These are phyloP conservation scores for Phytophthora syringae DNA, from an alignment of 352 stramenopile genomes.

Conservation along the genomic window DNA sequence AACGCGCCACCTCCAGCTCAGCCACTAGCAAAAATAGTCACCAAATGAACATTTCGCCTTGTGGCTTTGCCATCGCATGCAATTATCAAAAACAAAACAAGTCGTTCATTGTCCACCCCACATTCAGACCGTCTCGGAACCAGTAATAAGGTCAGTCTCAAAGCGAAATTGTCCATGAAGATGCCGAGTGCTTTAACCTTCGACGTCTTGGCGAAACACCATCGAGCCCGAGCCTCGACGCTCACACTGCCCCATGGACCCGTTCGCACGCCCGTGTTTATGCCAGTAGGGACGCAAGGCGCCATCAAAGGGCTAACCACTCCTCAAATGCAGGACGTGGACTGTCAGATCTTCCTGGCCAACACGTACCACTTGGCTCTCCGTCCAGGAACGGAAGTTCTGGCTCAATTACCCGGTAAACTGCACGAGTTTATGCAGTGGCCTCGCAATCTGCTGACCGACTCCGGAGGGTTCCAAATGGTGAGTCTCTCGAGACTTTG, in stretches of 20 bases:
- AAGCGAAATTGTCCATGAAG: no score
- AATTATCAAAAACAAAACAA: constrained; percentile 23
- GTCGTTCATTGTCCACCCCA: constrained; percentile 1
- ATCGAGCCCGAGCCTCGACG: constrained; percentile 73
- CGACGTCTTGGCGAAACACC: constrained; percentile 49
- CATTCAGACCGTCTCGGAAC: neutral
- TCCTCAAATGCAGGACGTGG: constrained; percentile 75
- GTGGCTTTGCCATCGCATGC: constrained; percentile 1
- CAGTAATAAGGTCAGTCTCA: constrained; percentile 12
- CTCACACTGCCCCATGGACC: constrained; percentile 86
- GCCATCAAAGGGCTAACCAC: constrained; percentile 95
- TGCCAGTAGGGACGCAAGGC: constrained; percentile 97
- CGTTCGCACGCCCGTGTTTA: constrained; percentile 95
- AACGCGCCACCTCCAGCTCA: neutral
- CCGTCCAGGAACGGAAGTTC: constrained; percentile 90
- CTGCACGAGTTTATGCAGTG: constrained; percentile 98
- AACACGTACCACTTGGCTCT: constrained; percentile 99
- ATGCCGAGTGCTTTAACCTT: constrained; percentile 61
- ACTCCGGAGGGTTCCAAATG: constrained; percentile 99
- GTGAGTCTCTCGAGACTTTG: constrained; percentile 95
- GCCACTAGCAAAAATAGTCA: constrained; percentile 10
- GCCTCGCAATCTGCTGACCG: constrained; percentile 94
- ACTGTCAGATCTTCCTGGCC: constrained; percentile 94
- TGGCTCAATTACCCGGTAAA: constrained; percentile 82
- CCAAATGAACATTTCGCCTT: constrained; percentile 28